Conservation (phyloP, 306 rosid species). For the Albizia julibrissin region DNA sequence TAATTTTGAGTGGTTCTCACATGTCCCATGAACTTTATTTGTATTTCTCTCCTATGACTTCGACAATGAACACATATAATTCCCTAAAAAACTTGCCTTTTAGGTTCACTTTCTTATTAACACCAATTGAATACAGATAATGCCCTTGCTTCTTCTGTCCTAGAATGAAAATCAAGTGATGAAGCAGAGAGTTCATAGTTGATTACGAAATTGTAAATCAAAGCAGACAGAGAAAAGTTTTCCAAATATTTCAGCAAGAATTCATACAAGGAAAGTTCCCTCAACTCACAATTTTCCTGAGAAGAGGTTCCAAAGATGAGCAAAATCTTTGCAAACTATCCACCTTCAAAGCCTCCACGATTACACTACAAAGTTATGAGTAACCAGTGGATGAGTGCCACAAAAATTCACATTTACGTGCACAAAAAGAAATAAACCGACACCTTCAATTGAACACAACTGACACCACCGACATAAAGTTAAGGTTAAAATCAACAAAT, state of each 20-base stretch:
- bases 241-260: not conserved
- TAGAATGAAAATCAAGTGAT: not conserved
- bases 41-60: not conserved
- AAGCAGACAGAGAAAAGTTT: conserved; percentile 11
- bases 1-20: not conserved
- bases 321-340: conserved; percentile 84
- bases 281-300: conserved; percentile 81
- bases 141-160: not conserved
- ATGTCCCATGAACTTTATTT: not conserved
- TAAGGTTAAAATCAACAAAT: not conserved
- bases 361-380: conserved; percentile 58
- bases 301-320: conserved; percentile 86
- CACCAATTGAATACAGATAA: not conserved
- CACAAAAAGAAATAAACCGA: conserved; percentile 5
- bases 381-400: conserved; percentile 33
- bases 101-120: not conserved
- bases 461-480: not conserved
- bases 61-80: not conserved
- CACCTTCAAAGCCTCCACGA: conserved; percentile 87
- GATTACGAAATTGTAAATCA: no score
- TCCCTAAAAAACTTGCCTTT: not conserved
- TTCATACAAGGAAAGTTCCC: not conserved
- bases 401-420: conserved; percentile 24
- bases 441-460: conserved; percentile 25
- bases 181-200: conserved; percentile 6